Evolutionary conservation across 2,329 filamentous ascomycete species (phyloP), one percentile per base, ranked within the genome.

Genomic region (Teratosphaeria destructans): DNA sequence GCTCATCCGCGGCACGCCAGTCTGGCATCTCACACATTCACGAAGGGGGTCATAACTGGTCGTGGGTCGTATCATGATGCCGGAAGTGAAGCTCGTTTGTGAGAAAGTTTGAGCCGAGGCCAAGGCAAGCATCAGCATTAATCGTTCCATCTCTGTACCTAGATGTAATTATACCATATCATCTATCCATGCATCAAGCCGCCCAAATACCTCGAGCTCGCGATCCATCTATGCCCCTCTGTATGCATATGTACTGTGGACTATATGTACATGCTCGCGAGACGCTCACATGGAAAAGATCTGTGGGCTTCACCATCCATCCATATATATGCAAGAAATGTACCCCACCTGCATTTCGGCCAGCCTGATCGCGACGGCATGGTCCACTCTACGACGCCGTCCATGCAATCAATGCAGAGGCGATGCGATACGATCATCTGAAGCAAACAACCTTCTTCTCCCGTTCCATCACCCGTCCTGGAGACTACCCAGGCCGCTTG

Each of bases 401-500:
- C n/a, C n/a, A 49, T 49, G 43, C 16, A 49, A 49, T 49, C 16
- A 49, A 49, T 49, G 43, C 43, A 49, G 43, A 49, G 26, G 43
- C 43, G 43, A n/a, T n/a, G 43, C 43, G n/a, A 49, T 5, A 49
- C n/a, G 3, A 49, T 19, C n/a, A 23, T 49, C 16, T 8, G 6
- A 49, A 19, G 19, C 5, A 49, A 26, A 49, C 16, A n/a, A 5
- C 43, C 43, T 49, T 23, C 19, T 10, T 49, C 43, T 23, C 23
- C 19, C 43, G 43, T n/a, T 49, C 43, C 43, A 49, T 49, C 26
- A 49, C 16, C 4, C 43, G 16, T 23, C 43, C 43, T 10, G 43
- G 16, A 4, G 43, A 49, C 43, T 49, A 58, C 11, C 57, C 57
- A 16, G 66, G 65, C 55, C 67, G 62, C 54, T 66, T 77, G 65